A percentile compares a stretch with the other conserved stretches of the same genome.
Conservation (phyloP, 495 filamentous ascomycete genomes). For the Daldinia decipiens region DNA sequence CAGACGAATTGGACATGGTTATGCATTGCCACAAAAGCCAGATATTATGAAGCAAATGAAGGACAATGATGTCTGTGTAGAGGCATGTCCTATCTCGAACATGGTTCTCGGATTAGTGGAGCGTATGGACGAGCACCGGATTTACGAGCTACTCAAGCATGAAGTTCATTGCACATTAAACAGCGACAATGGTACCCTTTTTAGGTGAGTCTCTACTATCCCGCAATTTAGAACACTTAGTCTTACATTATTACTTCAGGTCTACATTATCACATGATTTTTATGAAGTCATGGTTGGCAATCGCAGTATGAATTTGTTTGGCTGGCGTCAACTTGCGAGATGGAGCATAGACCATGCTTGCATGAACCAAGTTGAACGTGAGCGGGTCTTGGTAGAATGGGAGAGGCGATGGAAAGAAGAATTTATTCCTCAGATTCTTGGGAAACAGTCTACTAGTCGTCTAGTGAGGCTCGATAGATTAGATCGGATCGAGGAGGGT, state of each 20-base stretch:
- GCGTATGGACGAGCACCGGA: constrained; percentile 57
- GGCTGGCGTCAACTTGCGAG: constrained; percentile 64
- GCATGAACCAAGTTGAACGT: constrained; percentile 52
- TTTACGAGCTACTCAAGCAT: constrained; percentile 62
- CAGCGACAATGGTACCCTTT: constrained; percentile 66
- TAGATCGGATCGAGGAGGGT: constrained; percentile 19
- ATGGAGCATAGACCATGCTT: constrained; percentile 66
- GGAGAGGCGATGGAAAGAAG: constrained; percentile 54
- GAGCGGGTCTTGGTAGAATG: constrained; percentile 51
- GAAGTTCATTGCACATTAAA: constrained; percentile 64
- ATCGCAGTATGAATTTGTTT: constrained; percentile 60
- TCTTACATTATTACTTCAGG: constrained; percentile 40
- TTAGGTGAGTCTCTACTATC: constrained; percentile 51
- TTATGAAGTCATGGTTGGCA: constrained; percentile 65
- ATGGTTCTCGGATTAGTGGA: constrained; percentile 71
- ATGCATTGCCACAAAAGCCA: constrained; percentile 86
- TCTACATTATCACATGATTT: constrained; percentile 67
- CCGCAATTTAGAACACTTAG: not conserved
- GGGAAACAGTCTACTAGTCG: not conserved
- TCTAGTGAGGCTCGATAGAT: constrained; percentile 22
- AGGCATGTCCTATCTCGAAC: constrained; percentile 91
- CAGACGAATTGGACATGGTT: constrained; percentile 92
- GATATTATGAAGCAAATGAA: constrained; percentile 84
- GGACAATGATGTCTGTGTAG: constrained; percentile 81
- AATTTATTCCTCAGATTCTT: constrained; percentile 50